A percentile compares a stretch with the other conserved stretches of the same genome.
These are phyloP conservation scores for Axilococcus clingmanii DNA, from an alignment of 139 green algal species.

Conservation along the genomic window DNA sequence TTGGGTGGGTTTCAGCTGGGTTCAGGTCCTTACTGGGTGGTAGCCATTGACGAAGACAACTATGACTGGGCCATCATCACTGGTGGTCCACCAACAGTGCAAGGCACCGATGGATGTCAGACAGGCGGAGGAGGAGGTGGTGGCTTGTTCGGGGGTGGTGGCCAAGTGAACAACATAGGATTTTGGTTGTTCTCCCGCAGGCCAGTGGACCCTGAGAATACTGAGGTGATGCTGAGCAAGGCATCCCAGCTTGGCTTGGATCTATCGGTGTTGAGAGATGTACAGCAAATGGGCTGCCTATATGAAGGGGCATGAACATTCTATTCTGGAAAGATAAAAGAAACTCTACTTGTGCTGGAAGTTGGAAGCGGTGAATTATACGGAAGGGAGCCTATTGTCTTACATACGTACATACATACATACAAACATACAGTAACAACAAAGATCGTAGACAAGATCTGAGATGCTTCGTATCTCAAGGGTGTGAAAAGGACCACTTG, in stretches of 20 bases:
- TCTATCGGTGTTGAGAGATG: neutral
- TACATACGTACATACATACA: too few relatives aligned
- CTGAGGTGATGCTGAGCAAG: constrained; percentile 2
- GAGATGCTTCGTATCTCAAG: too few relatives aligned
- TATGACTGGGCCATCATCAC: constrained; percentile 9
- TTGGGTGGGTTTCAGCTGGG: neutral
- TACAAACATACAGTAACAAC: too few relatives aligned
- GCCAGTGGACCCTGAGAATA: constrained; percentile 7
- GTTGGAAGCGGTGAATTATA: too few relatives aligned
- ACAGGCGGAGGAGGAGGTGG: neutral
- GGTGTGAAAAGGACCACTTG: too few relatives aligned
- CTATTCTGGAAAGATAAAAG: too few relatives aligned
- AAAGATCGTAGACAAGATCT: too few relatives aligned
- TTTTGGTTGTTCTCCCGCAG: constrained; percentile 9
- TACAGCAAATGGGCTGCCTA: constrained; percentile 3
- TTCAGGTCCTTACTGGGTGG: constrained; percentile 9
- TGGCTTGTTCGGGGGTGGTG: too few relatives aligned
- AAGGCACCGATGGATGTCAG: neutral
- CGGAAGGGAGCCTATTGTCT: too few relatives aligned
- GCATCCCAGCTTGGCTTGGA: constrained; percentile 2
- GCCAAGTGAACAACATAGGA: neutral
- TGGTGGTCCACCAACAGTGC: constrained; percentile 6
- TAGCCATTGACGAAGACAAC: constrained; percentile 4
- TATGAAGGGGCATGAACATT: constrained; percentile 1
- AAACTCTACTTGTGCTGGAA: too few relatives aligned